Base-by-base conservation (phyloP, 164 flowering plant genomes). In the Saururus chinensis region DNA sequence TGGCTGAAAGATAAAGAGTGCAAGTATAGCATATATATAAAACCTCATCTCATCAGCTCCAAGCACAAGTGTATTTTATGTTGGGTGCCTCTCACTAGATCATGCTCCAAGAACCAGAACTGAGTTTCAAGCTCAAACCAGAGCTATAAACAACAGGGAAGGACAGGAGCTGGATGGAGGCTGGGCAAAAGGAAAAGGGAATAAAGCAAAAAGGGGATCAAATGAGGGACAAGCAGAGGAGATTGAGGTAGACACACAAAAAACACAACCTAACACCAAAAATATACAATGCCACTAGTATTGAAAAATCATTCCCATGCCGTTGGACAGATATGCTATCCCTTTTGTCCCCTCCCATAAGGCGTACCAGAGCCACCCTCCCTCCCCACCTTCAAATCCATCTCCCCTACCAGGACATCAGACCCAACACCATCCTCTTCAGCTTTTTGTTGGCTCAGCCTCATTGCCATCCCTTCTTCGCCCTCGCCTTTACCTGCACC, bases 281-380 rank as follows among this genome's bases (percentile, higher is more conserved):
- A 58, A 60, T 64, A 72, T 68, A n/a, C n/a, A n/a, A 71, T 60
- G 64, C 72, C 51, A 62, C 60, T 65, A 22, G 26, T 0, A 35
- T 40, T 68, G 61, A 62, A 64, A 40, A 61, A 62, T 42, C 65
- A 51, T 51, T 56, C 70, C 49, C 74, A n/a, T 72, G 73, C 73
- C 63, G 73, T 71, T 74, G 72, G 68, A 72, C 80, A 68, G 84
- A 79, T 80, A 30, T 53, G 48, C 72, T n/a, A n/a, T n/a, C n/a
- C n/a, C n/a, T n/a, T n/a, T n/a, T 77, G 80, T 79, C 83, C 66
- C 72, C 56, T 62, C 51, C 57, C 59, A 26, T 53, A 63, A 57
- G 12, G 45, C 45, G 12, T 8, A 41, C 45, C 57, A 62, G 59
- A 48, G 24, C 37, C 22, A 69, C 13, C 64, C 25, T 16, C 60